phyloP scores from a whole-genome alignment of 495 filamentous ascomycete genomes.

The Aspergillus nidulans region DNA sequence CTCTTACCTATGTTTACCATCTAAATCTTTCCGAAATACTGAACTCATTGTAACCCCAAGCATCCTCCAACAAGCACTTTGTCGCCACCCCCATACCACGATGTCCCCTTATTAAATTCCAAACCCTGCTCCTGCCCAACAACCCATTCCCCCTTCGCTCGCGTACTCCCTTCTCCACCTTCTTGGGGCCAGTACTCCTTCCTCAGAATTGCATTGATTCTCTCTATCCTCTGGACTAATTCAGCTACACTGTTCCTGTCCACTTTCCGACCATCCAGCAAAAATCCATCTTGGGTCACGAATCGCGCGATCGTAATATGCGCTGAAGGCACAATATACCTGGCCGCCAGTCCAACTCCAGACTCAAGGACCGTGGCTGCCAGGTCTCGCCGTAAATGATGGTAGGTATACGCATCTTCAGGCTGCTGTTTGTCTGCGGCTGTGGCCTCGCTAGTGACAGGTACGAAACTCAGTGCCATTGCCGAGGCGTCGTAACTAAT shows the following conservation, averaged over 20 bases:
- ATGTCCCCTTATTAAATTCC: constrained; percentile 60
- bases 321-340: constrained; percentile 82
- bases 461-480: constrained; percentile 80
- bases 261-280: constrained; percentile 12
- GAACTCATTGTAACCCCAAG: constrained; percentile 9
- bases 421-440: constrained; percentile 24
- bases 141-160: constrained; percentile 59
- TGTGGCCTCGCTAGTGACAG: constrained; percentile 51
- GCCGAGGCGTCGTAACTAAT: constrained; percentile 81
- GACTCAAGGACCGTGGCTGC: constrained; percentile 53
- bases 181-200: constrained; percentile 59
- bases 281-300: constrained; percentile 51
- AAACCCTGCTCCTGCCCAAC: constrained; percentile 68
- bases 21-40: not conserved
- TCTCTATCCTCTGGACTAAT: constrained; percentile 65
- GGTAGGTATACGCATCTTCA: constrained; percentile 72
- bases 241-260: constrained; percentile 45
- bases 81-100: constrained; percentile 83
- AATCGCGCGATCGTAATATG: constrained; percentile 87
- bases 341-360: constrained; percentile 59
- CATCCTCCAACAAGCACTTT: constrained; percentile 59
- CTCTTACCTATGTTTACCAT: constrained; percentile 1
- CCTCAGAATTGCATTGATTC: constrained; percentile 68
- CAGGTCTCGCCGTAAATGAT: constrained; percentile 80
- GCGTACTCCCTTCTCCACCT: constrained; percentile 27